These are phyloP conservation scores for Rhynchospora pubera DNA, from an alignment of 176 grass and related monocot species.

Conservation along the genomic window DNA sequence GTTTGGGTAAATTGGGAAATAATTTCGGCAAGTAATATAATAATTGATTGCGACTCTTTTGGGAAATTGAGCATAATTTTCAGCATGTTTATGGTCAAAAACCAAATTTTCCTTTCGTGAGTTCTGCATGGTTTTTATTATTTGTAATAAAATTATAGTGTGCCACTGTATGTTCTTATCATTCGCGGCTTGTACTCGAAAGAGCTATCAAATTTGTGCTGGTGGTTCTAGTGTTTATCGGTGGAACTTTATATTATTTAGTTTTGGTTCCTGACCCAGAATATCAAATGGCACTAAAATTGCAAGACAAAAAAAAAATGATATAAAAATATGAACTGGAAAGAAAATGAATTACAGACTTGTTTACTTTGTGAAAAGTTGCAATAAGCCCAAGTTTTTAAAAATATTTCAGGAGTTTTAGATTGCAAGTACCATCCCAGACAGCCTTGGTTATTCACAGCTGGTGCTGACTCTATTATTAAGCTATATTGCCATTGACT, in stretches of 20 bases:
- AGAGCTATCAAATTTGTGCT: neutral
- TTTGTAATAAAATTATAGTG: neutral
- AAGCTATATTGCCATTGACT: slow-evolving; percentile 73
- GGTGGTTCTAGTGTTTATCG: neutral
- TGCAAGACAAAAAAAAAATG: neutral
- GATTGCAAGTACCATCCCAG: slow-evolving; percentile 91
- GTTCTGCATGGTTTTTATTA: neutral
- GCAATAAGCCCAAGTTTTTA: neutral
- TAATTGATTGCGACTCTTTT: neutral
- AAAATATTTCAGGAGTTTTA: slow-evolving; percentile 48
- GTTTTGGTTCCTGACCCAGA: neutral
- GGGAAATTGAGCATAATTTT: neutral
- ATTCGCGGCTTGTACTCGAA: neutral
- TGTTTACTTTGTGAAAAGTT: neutral
- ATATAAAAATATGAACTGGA: neutral
- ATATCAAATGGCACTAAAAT: neutral
- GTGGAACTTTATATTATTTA: neutral
- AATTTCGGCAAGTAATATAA: neutral
- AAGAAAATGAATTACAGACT: neutral
- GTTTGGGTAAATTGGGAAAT: neutral
- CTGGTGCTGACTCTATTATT: slow-evolving; percentile 67
- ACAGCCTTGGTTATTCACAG: slow-evolving; percentile 93
- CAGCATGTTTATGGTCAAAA: neutral
- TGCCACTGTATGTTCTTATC: neutral
- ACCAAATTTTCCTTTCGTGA: neutral